Evolutionary conservation across 2,329 filamentous ascomycete genomes (phyloP).

Genomic region (Cryoendolithus antarcticus): DNA sequence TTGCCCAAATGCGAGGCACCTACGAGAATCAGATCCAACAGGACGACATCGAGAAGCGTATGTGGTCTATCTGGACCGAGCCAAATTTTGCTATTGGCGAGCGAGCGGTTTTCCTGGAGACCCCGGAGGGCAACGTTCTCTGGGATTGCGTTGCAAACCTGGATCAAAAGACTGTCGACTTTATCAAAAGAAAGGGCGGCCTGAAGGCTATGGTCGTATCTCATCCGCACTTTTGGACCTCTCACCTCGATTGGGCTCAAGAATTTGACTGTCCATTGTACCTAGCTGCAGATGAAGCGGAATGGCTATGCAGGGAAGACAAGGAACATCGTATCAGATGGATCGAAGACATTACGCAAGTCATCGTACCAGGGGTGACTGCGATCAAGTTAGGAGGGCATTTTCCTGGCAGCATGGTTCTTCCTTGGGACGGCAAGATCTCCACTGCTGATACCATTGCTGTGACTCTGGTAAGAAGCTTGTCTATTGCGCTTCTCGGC

Average conservation of each 20-base stretch:
- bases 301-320: slow-evolving; percentile 47
- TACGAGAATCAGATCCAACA: slow-evolving; percentile 45
- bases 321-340: slow-evolving; percentile 30
- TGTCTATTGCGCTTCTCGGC: no score
- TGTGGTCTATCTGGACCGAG: slow-evolving; percentile 34
- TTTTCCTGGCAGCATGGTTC: slow-evolving; percentile 60
- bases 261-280: slow-evolving; percentile 61
- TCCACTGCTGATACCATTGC: no score
- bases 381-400: slow-evolving; percentile 64
- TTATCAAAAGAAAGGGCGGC: slow-evolving; percentile 50
- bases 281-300: slow-evolving; percentile 49
- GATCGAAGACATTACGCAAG: slow-evolving; percentile 28
- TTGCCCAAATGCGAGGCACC: slow-evolving; percentile 28
- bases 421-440: no score
- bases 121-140: slow-evolving; percentile 55
- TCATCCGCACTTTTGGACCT: slow-evolving; percentile 72
- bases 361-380: slow-evolving; percentile 38
- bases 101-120: slow-evolving; percentile 55
- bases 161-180: slow-evolving; percentile 48
- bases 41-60: slow-evolving; percentile 31
- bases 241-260: slow-evolving; percentile 60
- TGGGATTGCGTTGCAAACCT: slow-evolving; percentile 68
- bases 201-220: slow-evolving; percentile 50
- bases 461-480: no score
- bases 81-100: slow-evolving; percentile 58